Evolutionary conservation across 78 protist species (phyloP).

Genomic region (Dictyostelium purpureum): DNA sequence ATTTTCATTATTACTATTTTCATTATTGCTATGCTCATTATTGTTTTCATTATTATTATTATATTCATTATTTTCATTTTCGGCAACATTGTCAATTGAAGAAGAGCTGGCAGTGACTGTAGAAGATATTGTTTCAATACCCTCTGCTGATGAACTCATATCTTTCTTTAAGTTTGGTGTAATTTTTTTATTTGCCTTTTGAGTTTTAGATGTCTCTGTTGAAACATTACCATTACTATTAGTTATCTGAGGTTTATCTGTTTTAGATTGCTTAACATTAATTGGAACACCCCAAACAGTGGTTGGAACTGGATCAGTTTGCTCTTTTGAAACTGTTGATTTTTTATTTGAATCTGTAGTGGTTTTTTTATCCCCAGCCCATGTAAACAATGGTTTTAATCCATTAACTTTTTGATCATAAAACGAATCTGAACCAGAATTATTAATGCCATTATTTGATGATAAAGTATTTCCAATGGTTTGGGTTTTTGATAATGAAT

Average conservation of each 20-base stretch:
- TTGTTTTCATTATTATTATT: neutral
- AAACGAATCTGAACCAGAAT: neutral
- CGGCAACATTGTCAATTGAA: neutral
- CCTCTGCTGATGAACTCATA: neutral
- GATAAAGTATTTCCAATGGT: too few relatives aligned
- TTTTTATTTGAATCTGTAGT: neutral
- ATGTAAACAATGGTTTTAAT: neutral
- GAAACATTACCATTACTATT: neutral
- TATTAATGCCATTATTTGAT: neutral
- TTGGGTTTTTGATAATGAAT: neutral
- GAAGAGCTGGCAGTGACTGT: too few relatives aligned
- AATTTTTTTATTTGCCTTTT: too few relatives aligned
- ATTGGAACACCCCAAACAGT: conserved; percentile 8
- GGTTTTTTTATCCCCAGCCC: neutral
- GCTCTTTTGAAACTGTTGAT: conserved; percentile 2
- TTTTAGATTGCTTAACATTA: neutral
- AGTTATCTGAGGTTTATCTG: neutral
- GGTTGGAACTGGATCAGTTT: neutral
- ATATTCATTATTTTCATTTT: too few relatives aligned
- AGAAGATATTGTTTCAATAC: neutral
- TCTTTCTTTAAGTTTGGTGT: neutral
- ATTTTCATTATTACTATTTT: neutral
- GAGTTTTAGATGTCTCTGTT: neutral
- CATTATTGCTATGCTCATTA: neutral
- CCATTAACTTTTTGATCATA: too few relatives aligned